Conservation (phyloP, 2,329 filamentous ascomycete species). For the Rhynchosporium graminicola region DNA sequence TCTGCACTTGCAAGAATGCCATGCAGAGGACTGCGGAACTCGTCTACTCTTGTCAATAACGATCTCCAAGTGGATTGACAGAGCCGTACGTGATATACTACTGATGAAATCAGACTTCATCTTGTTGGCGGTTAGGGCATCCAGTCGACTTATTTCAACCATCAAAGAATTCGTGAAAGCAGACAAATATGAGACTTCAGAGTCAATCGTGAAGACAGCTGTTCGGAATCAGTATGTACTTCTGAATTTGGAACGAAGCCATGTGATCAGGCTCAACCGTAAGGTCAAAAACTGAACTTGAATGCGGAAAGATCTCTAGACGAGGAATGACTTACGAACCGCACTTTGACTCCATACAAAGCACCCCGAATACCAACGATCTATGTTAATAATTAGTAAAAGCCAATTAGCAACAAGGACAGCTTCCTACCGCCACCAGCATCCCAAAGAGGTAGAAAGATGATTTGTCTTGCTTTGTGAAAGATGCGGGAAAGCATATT, state of each 20-base stretch:
- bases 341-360: constrained; percentile 35
- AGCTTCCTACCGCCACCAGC: constrained; percentile 31
- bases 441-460: constrained; percentile 40
- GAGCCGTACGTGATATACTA: constrained; percentile 34
- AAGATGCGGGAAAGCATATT: constrained; percentile 35
- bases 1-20: constrained; percentile 57
- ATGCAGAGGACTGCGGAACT: constrained; percentile 37
- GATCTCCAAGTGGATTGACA: too few relatives aligned
- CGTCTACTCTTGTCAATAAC: constrained; percentile 27
- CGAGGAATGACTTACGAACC: background rate
- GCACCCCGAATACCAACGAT: constrained; percentile 35
- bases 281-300: too few relatives aligned
- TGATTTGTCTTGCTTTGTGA: constrained; percentile 35
- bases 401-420: background rate
- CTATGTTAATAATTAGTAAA: constrained; percentile 11
- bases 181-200: constrained; percentile 34
- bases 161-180: constrained; percentile 36
- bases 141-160: constrained; percentile 36
- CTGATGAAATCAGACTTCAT: constrained; percentile 38
- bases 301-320: too few relatives aligned
- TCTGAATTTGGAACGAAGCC: too few relatives aligned
- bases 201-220: constrained; percentile 34
- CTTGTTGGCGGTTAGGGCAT: constrained; percentile 34
- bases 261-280: too few relatives aligned
- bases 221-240: too few relatives aligned